These are phyloP conservation scores for Nicotiana paniculata DNA, from an alignment of 257 asterid genomes.

Conservation along the genomic window DNA sequence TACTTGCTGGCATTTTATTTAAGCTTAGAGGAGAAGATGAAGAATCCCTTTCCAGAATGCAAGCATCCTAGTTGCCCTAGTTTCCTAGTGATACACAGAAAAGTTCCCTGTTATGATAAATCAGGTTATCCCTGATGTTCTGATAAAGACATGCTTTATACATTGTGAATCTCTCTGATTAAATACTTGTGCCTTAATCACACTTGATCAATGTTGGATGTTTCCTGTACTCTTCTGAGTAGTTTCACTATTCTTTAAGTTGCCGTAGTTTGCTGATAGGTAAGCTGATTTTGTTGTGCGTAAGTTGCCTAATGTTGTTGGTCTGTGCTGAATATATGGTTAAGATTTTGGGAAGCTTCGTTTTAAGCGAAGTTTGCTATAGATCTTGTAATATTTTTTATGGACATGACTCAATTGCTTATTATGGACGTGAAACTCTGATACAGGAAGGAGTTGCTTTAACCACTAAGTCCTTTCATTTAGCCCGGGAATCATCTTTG, in stretches of 20 bases:
- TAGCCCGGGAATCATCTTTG: conserved; percentile 39
- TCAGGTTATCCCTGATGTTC: neutral
- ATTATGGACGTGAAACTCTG: conserved; percentile 18
- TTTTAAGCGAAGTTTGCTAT: neutral
- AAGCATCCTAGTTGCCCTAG: neutral
- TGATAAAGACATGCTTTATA: neutral
- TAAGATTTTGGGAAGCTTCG: neutral
- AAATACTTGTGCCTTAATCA: neutral
- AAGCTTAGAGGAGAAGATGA: neutral
- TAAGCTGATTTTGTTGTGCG: neutral
- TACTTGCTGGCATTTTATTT: neutral
- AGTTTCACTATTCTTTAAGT: neutral
- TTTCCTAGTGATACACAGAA: neutral
- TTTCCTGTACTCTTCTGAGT: neutral
- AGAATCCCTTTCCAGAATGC: neutral
- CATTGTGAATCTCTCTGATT: neutral
- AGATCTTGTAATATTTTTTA: neutral
- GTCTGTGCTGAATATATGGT: neutral
- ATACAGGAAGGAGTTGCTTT: conserved; percentile 60
- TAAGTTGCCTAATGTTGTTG: neutral
- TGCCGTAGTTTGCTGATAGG: neutral
- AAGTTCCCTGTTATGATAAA: neutral
- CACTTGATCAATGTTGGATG: neutral
- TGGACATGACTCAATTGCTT: conserved; percentile 10
- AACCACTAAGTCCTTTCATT: conserved; percentile 56